These are phyloP conservation scores for Oryza officinalis DNA, from an alignment of 176 grass and related monocot genomes.

Conservation along the genomic window DNA sequence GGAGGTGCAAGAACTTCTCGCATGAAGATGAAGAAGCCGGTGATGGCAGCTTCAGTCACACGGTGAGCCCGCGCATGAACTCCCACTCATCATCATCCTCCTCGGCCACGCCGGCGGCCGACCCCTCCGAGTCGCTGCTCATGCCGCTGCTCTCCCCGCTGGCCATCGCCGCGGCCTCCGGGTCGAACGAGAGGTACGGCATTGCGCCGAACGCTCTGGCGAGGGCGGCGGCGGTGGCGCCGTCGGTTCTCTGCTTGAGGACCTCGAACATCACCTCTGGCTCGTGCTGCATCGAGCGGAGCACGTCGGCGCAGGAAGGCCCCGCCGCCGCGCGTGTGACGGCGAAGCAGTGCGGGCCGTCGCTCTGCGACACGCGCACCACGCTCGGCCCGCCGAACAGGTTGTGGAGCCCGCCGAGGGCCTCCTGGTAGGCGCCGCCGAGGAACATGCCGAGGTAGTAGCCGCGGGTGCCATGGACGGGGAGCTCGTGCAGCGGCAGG, in stretches of 20 bases:
- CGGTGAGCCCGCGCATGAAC: conserved; percentile 79
- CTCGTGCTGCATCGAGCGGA: conserved; percentile 94
- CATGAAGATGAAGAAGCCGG: too few relatives aligned
- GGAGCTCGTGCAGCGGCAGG: conserved; percentile 79
- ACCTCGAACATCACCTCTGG: conserved; percentile 89
- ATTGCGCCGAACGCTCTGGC: conserved; percentile 66
- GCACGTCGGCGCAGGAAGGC: conserved; percentile 75
- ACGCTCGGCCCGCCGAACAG: conserved; percentile 93
- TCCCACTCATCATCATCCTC: conserved; percentile 87
- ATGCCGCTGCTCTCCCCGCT: conserved; percentile 41
- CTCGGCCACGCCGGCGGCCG: conserved; percentile 43
- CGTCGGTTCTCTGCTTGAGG: conserved; percentile 61
- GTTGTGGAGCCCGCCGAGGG: conserved; percentile 89
- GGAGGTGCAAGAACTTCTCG: background rate
- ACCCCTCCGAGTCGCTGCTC: conserved; percentile 69
- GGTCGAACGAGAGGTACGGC: conserved; percentile 71
- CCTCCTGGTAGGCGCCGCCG: conserved; percentile 97
- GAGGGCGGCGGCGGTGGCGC: conserved; percentile 37
- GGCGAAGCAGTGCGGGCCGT: conserved; percentile 81
- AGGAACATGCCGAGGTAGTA: conserved; percentile 99
- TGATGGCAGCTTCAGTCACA: conserved; percentile 34
- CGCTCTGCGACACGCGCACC: conserved; percentile 84
- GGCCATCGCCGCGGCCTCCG: conserved; percentile 24
- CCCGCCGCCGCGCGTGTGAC: conserved; percentile 75
- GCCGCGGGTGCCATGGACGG: conserved; percentile 37